These are phyloP conservation scores for Parascedosporium putredinis DNA, from an alignment of 2,329 filamentous ascomycete species.

Conservation along the genomic window DNA sequence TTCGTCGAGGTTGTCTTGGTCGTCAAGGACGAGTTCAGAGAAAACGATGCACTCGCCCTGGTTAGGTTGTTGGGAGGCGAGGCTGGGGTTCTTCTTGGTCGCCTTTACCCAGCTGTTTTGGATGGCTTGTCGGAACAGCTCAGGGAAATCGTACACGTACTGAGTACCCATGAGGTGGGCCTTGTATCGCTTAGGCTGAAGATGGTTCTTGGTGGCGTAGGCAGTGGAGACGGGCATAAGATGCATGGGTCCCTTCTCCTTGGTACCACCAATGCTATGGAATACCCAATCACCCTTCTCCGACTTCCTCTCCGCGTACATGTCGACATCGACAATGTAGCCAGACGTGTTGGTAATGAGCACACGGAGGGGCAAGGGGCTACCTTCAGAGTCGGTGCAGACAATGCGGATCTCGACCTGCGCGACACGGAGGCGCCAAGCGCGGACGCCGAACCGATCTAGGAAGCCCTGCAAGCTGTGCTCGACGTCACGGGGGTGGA, in stretches of 20 bases:
- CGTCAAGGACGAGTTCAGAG: slow-evolving; percentile 89
- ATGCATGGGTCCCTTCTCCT: slow-evolving; percentile 92
- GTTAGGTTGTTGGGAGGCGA: slow-evolving; percentile 72
- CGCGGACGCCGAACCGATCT: slow-evolving; percentile 88
- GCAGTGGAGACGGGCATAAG: slow-evolving; percentile 81
- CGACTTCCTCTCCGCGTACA: slow-evolving; percentile 95
- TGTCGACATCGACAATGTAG: slow-evolving; percentile 93
- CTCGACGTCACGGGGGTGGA: slow-evolving; percentile 82
- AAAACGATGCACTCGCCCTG: slow-evolving; percentile 88
- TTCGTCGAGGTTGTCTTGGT: slow-evolving; percentile 82
- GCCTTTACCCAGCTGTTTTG: slow-evolving; percentile 86
- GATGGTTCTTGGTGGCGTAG: slow-evolving; percentile 95
- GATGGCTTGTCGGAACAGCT: slow-evolving; percentile 95
- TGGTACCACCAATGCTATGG: slow-evolving; percentile 92
- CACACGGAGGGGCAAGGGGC: slow-evolving; percentile 84
- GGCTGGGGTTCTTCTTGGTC: slow-evolving; percentile 59
- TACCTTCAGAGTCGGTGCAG: slow-evolving; percentile 77
- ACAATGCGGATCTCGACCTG: slow-evolving; percentile 98
- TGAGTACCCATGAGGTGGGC: slow-evolving; percentile 98
- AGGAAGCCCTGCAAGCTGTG: slow-evolving; percentile 89
- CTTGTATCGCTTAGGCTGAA: slow-evolving; percentile 99
- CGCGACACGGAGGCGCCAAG: slow-evolving; percentile 92
- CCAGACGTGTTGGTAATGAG: slow-evolving; percentile 98
- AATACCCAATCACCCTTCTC: slow-evolving; percentile 98
- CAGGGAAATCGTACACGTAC: slow-evolving; percentile 99